Base-by-base conservation (phyloP, 805 yeast genomes). In the Tetrapisispora pingtungensis region DNA sequence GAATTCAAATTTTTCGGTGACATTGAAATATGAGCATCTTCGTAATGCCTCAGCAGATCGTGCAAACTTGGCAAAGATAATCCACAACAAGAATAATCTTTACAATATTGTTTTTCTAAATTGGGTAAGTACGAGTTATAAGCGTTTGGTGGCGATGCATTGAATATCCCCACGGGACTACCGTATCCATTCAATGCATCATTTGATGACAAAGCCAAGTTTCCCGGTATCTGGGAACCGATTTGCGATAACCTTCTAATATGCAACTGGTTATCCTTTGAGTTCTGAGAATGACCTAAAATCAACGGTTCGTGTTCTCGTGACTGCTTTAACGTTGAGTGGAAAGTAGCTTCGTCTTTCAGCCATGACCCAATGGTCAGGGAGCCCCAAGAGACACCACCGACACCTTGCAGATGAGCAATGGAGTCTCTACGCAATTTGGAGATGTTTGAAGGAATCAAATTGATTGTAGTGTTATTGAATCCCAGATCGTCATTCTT, bases 381-480 rank as follows among this genome's bases (percentile, higher is more conserved):
- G 3, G 95, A 88, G 17, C 97, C 97, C 96, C 97, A 90, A 8
- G 95, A 82, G 31, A 90, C 84, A 38, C 97, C 98, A 36, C 97
- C 97, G 81, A 93, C 86, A 12, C 97, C 97, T 62, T 87, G 96
- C 2, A 96, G 82, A 62, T 90, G 97, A 22, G 97, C 97, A 45
- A 93, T 79, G 46, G 89, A 80, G 56, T 90, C 97, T 50, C 97
- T 73, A n/a, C 43, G 46, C 19, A 43, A 33, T 20, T 39, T 38
- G 6, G 52, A 47, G 8, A 45, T 30, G 17, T 49, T 43, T 24
- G 42, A 47, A 5, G 46, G 46, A 13, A 37, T 32, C 31, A 28
- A 28, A 22, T 22, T 22, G 5, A 22, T 22, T 4, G n/a, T 10
- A 7, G 31, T 7, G 10, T 10, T 26, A 28, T 28, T 28, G 13